Percentiles rank a stretch among this genome's conserved stretches.
Conservation (phyloP, 768 basidiomycete genomes). For the Termitomyces sp. region DNA sequence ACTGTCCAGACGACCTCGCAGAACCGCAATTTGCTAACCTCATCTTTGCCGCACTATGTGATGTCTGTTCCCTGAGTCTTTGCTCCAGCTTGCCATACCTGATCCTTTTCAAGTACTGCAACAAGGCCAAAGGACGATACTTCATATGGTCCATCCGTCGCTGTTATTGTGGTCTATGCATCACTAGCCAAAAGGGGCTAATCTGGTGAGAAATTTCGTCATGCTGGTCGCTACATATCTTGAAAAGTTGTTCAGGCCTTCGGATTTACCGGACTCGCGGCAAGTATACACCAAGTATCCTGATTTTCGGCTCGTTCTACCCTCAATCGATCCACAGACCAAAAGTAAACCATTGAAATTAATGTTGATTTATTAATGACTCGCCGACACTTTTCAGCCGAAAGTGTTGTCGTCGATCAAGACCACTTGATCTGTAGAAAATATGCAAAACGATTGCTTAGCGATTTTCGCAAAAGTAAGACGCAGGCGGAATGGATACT, state of each 20-base stretch:
- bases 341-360: too few species aligned
- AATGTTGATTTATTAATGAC: too few species aligned
- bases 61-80: slow-evolving; percentile 4
- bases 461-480: neutral
- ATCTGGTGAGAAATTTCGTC: neutral
- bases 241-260: neutral
- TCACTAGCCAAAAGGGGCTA: neutral
- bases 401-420: neutral
- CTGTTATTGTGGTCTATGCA: slow-evolving; percentile 9
- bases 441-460: neutral
- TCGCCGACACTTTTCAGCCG: too few species aligned
- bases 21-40: slow-evolving; percentile 2
- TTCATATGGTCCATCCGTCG: slow-evolving; percentile 10
- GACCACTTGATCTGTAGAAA: neutral
- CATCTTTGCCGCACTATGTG: neutral
- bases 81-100: neutral
- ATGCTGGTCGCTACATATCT: too few species aligned
- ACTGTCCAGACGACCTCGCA: slow-evolving; percentile 7
- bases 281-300: too few species aligned
- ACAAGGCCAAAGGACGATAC: neutral
- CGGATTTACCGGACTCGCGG: too few species aligned
- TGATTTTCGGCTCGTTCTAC: neutral
- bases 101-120: slow-evolving; percentile 1
- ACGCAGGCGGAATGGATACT: neutral
- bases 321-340: neutral